Base-by-base conservation (phyloP, 139 green algal species). In the Picochlorum sp. region DNA sequence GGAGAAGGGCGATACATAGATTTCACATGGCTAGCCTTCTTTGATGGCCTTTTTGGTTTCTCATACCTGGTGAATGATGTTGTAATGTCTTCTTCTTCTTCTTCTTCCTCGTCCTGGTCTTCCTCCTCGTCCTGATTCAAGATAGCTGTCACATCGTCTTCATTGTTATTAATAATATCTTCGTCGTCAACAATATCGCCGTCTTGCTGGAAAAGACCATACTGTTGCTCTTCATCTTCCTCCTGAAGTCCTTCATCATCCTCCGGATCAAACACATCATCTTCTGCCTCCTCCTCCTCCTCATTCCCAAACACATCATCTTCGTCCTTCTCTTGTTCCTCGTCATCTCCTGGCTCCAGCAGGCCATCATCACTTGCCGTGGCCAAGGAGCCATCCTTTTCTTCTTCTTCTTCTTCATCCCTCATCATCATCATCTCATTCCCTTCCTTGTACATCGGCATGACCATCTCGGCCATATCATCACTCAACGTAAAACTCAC, bases 401-500 rank as follows among this genome's bases (percentile, higher is more conserved):
- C 34, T 6, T 41, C 34, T 1, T 41, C 34, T 4, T 41, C 34
- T 1, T 41, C 34, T 6, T 41, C 34, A 0, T 3, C 34, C 1
- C 8, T 3, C 34, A 41, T 41, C 34, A 41, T 11, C 34, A 41
- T 41, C 34, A 41, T 41, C 34, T 41, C 34, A 11, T 41, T 13
- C 34, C 34, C 34, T 41, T 41, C 34, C 34, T 41, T 41, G 47
- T 9, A 54, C 6, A 9, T 20, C 47, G 47, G 47, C 47, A 54
- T 54, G 11, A 54, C 47, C 18, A 54, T 20, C 47, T 54, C 18
- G 0, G 6, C 47, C 16, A 54, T 54, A 54, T 54, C 47, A 21
- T 54, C 47, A 24, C 18, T 54, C 47, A 66, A 1, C 18, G 13
- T 66, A 21, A 66, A 66, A 56, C 21, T 16, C 34, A 66, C 61